These are phyloP conservation scores for Didymosphaeria variabile DNA, from an alignment of 2,329 filamentous ascomycete genomes.

Conservation along the genomic window DNA sequence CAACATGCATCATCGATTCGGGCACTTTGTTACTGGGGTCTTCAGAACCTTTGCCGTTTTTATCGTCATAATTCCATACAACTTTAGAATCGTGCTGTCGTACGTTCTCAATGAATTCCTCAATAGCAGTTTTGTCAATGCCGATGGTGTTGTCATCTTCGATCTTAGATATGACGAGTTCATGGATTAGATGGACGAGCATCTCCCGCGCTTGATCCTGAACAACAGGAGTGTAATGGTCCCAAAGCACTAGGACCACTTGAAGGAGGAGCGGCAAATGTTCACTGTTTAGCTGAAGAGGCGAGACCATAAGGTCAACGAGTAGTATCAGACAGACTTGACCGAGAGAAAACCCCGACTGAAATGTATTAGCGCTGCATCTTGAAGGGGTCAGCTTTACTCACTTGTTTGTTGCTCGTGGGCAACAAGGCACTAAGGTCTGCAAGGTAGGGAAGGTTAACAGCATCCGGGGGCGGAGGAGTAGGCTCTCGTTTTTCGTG, in stretches of 20 bases:
- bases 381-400: neutral
- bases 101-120: constrained; percentile 87
- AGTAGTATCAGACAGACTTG: constrained; percentile 92
- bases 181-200: constrained; percentile 96
- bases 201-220: constrained; percentile 97
- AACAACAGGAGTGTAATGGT: constrained; percentile 93
- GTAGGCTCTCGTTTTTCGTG: constrained; percentile 73
- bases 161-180: constrained; percentile 82
- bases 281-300: constrained; percentile 79
- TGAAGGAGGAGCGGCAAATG: constrained; percentile 88
- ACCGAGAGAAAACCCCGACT: constrained; percentile 86
- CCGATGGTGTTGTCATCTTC: constrained; percentile 71
- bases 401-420: constrained; percentile 43
- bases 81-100: constrained; percentile 84
- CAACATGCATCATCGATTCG: constrained; percentile 84
- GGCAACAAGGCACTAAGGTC: constrained; percentile 52
- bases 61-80: constrained; percentile 94
- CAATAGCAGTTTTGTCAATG: constrained; percentile 77
- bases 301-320: constrained; percentile 95
- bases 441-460: constrained; percentile 85
- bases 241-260: constrained; percentile 93
- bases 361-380: constrained; percentile 25
- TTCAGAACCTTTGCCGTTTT: constrained; percentile 75
- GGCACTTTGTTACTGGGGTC: constrained; percentile 83
- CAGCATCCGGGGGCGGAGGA: constrained; percentile 73